Evolutionary conservation across 768 basidiomycete species (phyloP), one percentile per base, ranked within the genome.

Genomic region (button mushroom (Agaricus bisporus)): DNA sequence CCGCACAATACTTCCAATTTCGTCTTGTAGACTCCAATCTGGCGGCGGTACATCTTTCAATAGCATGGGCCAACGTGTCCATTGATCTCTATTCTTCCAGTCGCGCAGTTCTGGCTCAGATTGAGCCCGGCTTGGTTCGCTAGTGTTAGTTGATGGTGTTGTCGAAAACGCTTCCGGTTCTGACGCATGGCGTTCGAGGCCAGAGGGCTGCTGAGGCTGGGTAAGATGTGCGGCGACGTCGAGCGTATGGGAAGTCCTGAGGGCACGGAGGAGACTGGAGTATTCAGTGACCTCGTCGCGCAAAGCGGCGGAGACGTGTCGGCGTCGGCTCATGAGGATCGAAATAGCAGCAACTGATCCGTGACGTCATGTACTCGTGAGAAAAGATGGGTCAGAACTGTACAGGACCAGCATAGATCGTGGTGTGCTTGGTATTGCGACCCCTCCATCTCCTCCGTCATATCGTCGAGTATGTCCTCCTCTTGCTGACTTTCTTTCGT

Each of bases 41-140:
- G 89, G 87, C 8, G 78, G 69, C 20, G 75, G 70, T 14, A 87
- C 76, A 59, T 91, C 86, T 14, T 72, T 70, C 3, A 73, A 59
- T 15, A 81, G 74, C 48, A 90, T 75, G 1, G 89, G 89, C 89
- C 89, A 91, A 6, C 81, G 73, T 0, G 88, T 88, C 87, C 86
- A 90, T 0, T 69, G 70, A 59, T 85, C 80, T 20, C 73, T 62
- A 63, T 65, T 64, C 55, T 25, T 56, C 61, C 55, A 39, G 59
- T 35, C 10, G 32, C 56, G 35, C 48, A 35, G 28, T 46, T 58
- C 54, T 61, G 61, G 59, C 62, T 64, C 59, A 57, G 60, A 63
- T 63, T 56, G 49, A 58, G 52, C 50, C 60, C 37, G 46, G 37
- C 35, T 55, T 58, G 25, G 41, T 36, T 47, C 54, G 38, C 14